Percentiles rank a stretch among this genome's conserved stretches.
Conservation (phyloP, 345 rosid genomes). For the Eucalyptus regnans region DNA sequence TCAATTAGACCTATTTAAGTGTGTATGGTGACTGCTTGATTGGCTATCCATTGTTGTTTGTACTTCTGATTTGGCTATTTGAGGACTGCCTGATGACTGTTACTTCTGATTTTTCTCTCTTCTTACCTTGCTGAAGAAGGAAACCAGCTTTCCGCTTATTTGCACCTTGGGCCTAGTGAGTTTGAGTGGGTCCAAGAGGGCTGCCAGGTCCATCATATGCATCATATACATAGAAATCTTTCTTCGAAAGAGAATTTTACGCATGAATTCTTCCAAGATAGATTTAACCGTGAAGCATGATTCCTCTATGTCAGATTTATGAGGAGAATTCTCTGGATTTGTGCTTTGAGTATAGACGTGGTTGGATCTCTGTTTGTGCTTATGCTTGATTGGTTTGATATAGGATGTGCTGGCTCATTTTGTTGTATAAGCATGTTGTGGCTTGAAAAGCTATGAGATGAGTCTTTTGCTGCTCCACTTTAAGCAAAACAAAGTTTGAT, state of each 20-base stretch:
- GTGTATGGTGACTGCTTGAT: neutral
- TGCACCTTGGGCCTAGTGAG: neutral
- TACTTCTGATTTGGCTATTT: neutral
- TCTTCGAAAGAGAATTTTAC: neutral
- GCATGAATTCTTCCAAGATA: neutral
- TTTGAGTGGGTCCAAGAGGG: neutral
- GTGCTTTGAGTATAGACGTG: neutral
- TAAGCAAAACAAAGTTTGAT: neutral
- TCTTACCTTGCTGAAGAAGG: neutral
- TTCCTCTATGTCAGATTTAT: neutral
- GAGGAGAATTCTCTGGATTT: neutral
- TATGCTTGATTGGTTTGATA: neutral
- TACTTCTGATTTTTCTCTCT: neutral
- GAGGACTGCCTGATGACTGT: neutral
- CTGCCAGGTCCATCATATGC: neutral
- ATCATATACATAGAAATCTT: neutral
- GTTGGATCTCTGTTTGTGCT: neutral
- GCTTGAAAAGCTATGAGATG: neutral
- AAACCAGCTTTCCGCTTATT: neutral
- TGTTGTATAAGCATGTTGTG: neutral
- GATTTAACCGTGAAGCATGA: neutral
- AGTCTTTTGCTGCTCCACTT: neutral
- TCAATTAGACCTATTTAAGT: neutral
- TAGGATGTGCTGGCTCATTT: neutral
- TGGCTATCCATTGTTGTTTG: neutral